Evolutionary conservation across 176 grass and related monocot genomes (phyloP), one percentile per base, ranked within the genome.

Genomic region (Carex cristatella): DNA sequence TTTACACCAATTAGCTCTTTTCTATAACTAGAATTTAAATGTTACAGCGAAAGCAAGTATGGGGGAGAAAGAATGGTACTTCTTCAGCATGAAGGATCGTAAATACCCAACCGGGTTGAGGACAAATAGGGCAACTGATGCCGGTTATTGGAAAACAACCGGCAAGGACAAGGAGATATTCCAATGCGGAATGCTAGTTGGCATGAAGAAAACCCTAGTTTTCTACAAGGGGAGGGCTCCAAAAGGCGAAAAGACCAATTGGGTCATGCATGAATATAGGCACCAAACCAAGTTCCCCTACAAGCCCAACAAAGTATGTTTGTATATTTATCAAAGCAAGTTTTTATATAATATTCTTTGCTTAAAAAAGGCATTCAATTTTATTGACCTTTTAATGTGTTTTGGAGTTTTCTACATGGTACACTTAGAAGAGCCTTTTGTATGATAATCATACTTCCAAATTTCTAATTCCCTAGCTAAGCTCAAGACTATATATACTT

Each of bases 181-280:
- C 69, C 90, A 90, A 31, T 86, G 69, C 31, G 90, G 86, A 60
- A 88, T 85, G 90, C 75, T 92, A 0, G 88, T 83, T n/a, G 92
- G 92, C 3, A 92, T 94, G 92, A 94, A 94, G 92, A 94, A 94
- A 69, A 94, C 92, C 76, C 92, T 94, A 33, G 92, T 94, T 19
- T 94, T 94, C 86, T 94, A 94, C 86, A 70, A 89, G 23, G 92
- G 92, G 0, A 87, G 92, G n/a, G 92, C 92, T 14, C 92, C 92
- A 61, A 94, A 90, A 71, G 92, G 92, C 10, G 90, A 87, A 81
- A 94, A 94, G 86, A 90, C 92, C 72, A 94, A 89, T 88, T 94
- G 92, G 92, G 92, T 94, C 64, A 94, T 94, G 92, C 92, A 94
- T 68, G 92, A 94, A 86, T 94, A 92, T 75, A 88, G 92, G 77